phyloP scores from a whole-genome alignment of 768 basidiomycete species.

The Tulasnella calospora region DNA sequence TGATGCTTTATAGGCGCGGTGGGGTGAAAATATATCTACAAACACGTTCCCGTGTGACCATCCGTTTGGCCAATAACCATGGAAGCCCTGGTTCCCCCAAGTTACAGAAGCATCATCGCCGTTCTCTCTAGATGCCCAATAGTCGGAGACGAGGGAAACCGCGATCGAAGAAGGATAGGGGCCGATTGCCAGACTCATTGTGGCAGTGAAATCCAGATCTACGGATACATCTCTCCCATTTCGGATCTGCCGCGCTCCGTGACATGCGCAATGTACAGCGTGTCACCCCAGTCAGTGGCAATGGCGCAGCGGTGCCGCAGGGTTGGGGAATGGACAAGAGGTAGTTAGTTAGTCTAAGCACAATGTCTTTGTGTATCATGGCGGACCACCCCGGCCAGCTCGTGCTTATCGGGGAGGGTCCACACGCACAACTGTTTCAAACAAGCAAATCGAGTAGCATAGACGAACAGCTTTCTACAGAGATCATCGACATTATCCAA shows the following conservation, averaged over 20 bases:
- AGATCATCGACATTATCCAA: neutral
- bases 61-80: neutral
- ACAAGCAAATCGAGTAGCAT: neutral
- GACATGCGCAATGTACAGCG: neutral
- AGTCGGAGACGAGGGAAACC: neutral
- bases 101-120: neutral
- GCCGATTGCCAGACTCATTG: neutral
- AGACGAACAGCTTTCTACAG: neutral
- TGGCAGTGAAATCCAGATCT: slow-evolving; percentile 5
- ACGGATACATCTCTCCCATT: neutral
- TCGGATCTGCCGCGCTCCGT: neutral
- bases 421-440: neutral
- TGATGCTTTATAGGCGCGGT: neutral
- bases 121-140: neutral
- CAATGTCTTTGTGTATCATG: neutral
- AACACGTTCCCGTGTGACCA: slow-evolving; percentile 6
- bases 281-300: neutral
- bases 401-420: neutral
- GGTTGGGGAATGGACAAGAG: neutral
- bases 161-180: neutral
- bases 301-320: neutral
- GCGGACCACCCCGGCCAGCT: neutral
- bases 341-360: neutral
- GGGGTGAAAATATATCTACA: neutral
- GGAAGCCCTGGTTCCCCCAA: neutral